These are phyloP conservation scores for Cercospora sp. DNA, from an alignment of 2,329 filamentous ascomycete genomes.

Conservation along the genomic window DNA sequence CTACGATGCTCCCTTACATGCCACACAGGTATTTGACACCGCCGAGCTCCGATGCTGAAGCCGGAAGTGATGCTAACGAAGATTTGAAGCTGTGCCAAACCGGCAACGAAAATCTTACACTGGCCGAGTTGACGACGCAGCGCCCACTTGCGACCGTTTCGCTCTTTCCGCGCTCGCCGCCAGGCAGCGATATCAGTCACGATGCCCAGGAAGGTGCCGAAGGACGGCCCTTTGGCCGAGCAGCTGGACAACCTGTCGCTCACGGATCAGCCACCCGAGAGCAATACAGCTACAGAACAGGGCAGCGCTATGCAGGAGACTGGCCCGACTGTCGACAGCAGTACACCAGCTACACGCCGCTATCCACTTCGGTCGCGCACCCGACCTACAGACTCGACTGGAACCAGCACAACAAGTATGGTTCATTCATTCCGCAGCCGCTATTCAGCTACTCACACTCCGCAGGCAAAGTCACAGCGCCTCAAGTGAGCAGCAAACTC, in stretches of 20 bases:
- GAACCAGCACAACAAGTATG: not conserved
- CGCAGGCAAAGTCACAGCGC: not conserved
- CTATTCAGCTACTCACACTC: conserved; percentile 5
- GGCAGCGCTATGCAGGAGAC: not conserved
- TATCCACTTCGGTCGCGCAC: conserved; percentile 6
- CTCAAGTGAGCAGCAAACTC: not conserved
- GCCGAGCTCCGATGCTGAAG: not conserved
- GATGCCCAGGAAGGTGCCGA: not conserved
- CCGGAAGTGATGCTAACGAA: not conserved
- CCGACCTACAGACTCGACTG: not conserved
- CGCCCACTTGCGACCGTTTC: not conserved
- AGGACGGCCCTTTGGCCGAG: not conserved
- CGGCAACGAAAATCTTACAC: conserved; percentile 6
- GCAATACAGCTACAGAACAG: not conserved
- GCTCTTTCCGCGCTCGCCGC: not conserved
- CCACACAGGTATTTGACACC: conserved; percentile 8
- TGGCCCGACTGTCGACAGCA: not conserved
- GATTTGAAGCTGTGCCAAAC: conserved; percentile 5
- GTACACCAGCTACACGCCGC: not conserved
- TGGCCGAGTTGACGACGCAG: not conserved
- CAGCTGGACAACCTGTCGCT: conserved; percentile 10
- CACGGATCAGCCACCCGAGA: not conserved
- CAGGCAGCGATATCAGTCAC: not conserved
- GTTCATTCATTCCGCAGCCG: not conserved
- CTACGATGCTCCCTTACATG: not conserved